Conservation (phyloP, 345 rosid species). For the Gossypioides kirkii region DNA sequence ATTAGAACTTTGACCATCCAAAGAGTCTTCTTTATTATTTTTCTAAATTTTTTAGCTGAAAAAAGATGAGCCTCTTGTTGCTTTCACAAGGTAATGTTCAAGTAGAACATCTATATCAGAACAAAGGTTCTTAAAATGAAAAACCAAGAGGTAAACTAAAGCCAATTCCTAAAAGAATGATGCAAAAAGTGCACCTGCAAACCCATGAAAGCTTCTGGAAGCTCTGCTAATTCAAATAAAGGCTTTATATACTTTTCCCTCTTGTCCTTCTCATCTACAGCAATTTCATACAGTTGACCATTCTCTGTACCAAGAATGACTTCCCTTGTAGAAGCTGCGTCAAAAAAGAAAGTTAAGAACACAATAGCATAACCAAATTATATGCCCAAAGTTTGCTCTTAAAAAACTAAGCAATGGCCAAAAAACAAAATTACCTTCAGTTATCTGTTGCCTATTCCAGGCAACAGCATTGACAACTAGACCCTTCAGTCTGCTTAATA, state of each 20-base stretch:
- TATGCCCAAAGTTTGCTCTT: neutral
- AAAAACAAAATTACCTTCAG: constrained; percentile 58
- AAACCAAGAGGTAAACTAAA: constrained; percentile 2
- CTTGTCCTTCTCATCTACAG: constrained; percentile 97
- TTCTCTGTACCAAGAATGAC: constrained; percentile 82
- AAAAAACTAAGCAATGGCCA: neutral
- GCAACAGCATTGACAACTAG: constrained; percentile 83
- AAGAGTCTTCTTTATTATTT: constrained; percentile 1
- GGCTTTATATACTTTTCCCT: constrained; percentile 85
- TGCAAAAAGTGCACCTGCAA: constrained; percentile 55
- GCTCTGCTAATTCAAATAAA: constrained; percentile 70
- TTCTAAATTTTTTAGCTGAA: neutral
- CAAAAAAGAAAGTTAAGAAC: constrained; percentile 2
- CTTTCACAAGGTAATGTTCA: neutral
- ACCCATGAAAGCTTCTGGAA: constrained; percentile 90
- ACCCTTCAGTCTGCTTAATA: constrained; percentile 71
- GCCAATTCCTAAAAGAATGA: neutral
- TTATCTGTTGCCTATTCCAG: constrained; percentile 91
- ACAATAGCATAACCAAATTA: constrained; percentile 14
- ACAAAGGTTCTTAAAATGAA: neutral
- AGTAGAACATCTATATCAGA: neutral
- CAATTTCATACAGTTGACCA: constrained; percentile 88
- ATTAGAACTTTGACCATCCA: neutral
- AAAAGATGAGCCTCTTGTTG: neutral
- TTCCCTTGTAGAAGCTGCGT: constrained; percentile 87